Percentiles rank a stretch among this genome's conserved stretches.
phyloP scores from a whole-genome alignment of 176 grass and related monocot species.

The Triticum monococcum region DNA sequence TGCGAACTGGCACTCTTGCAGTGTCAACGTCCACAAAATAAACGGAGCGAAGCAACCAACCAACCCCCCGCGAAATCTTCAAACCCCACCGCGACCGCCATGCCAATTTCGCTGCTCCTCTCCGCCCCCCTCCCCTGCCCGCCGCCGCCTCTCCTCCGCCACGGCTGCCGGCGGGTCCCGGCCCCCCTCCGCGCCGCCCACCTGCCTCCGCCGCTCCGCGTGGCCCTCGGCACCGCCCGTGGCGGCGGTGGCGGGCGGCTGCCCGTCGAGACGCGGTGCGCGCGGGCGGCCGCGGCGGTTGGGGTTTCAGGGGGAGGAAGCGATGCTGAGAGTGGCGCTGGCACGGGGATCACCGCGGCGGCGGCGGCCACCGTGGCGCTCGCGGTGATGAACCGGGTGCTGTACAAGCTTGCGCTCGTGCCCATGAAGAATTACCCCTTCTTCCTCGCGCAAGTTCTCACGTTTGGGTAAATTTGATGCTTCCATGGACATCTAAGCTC shows the following conservation, averaged over 20 bases:
- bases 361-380: conserved; percentile 52
- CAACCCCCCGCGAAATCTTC: conserved; percentile 30
- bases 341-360: conserved; percentile 40
- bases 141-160: conserved; percentile 6
- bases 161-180: background rate
- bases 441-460: conserved; percentile 80
- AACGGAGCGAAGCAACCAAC: no score
- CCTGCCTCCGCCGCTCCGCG: background rate
- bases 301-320: conserved; percentile 3
- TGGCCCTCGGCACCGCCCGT: background rate
- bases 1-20: background rate
- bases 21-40: background rate
- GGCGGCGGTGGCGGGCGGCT: conserved; percentile 9
- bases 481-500: background rate
- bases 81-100: background rate
- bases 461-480: conserved; percentile 60
- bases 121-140: background rate
- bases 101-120: conserved; percentile 33
- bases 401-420: conserved; percentile 95
- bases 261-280: background rate
- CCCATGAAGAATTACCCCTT: conserved; percentile 87
- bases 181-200: background rate
- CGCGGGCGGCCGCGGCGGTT: background rate
- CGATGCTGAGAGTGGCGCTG: background rate
- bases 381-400: conserved; percentile 84